These are phyloP conservation scores for Pythium rishiriense DNA, from an alignment of 352 stramenopile species.

Conservation along the genomic window DNA sequence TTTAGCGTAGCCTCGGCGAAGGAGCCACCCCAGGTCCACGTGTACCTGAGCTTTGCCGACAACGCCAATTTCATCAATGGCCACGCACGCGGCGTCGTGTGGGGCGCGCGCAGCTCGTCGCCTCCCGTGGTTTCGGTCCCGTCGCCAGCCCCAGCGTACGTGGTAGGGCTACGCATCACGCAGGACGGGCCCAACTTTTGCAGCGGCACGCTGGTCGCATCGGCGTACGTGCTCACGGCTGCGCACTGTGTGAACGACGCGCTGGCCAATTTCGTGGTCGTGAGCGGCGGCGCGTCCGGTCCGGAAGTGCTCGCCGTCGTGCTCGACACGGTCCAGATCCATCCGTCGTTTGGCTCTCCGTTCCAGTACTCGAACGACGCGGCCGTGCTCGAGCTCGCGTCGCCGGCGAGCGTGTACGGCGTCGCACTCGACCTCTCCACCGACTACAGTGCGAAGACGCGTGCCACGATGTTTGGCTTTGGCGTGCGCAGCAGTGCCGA, in stretches of 20 bases:
- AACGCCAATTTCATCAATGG: slow-evolving; percentile 36
- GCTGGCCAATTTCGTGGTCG: slow-evolving; percentile 27
- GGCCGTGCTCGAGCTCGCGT: slow-evolving; percentile 32
- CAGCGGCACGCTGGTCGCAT: slow-evolving; percentile 39
- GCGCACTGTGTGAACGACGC: slow-evolving; percentile 40
- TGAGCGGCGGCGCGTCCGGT: slow-evolving; percentile 23
- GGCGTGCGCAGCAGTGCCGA: slow-evolving; percentile 17
- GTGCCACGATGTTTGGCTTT: slow-evolving; percentile 36
- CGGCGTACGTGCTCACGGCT: slow-evolving; percentile 40
- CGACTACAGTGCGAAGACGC: slow-evolving; percentile 26
- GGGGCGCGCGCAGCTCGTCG: slow-evolving; percentile 1
- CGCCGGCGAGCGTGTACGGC: slow-evolving; percentile 23
- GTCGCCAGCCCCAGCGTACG: slow-evolving; percentile 6
- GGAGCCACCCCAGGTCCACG: not conserved
- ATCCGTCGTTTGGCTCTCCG: slow-evolving; percentile 26
- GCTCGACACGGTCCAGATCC: slow-evolving; percentile 21
- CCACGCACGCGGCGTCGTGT: slow-evolving; percentile 16
- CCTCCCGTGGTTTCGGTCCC: not conserved
- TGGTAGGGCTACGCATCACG: slow-evolving; percentile 28
- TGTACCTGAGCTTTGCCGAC: slow-evolving; percentile 26
- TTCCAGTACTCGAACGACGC: slow-evolving; percentile 37
- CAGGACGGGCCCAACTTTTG: slow-evolving; percentile 39
- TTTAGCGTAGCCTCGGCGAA: not conserved
- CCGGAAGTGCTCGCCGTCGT: slow-evolving; percentile 27
- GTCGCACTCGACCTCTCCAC: slow-evolving; percentile 27